A percentile compares a stretch with the other conserved stretches of the same genome.
These are phyloP conservation scores for Ceratobasidium sp. DNA, from an alignment of 1,284 basidiomycete genomes.

Conservation along the genomic window DNA sequence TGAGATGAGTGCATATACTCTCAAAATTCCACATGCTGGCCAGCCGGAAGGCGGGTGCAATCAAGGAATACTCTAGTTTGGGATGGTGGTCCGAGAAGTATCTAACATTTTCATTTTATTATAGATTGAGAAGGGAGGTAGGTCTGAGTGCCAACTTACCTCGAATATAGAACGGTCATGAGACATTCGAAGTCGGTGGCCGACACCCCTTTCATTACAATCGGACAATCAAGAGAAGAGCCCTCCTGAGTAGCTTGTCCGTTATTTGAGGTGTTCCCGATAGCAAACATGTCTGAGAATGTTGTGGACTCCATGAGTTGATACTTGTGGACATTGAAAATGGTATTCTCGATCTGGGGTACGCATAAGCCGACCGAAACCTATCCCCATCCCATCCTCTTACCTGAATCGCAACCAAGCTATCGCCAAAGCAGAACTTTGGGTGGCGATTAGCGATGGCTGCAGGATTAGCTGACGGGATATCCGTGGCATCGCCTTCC, in stretches of 20 bases:
- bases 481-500: not conserved
- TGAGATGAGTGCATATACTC: conserved; percentile 18
- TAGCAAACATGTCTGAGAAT: conserved; percentile 1
- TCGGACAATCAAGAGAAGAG: conserved; percentile 7
- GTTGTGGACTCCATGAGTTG: not conserved
- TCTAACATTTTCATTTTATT: too few relatives aligned
- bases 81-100: conserved; percentile 8
- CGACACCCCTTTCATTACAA: not conserved
- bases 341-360: conserved; percentile 54
- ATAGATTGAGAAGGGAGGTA: too few relatives aligned
- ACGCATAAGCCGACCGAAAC: too few relatives aligned
- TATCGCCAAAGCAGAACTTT: conserved; percentile 20
- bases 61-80: not conserved
- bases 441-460: not conserved
- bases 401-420: conserved; percentile 4
- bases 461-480: not conserved
- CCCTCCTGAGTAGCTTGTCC: not conserved
- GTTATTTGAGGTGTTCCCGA: not conserved
- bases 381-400: not conserved
- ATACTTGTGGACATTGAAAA: conserved; percentile 55
- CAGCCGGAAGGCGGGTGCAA: conserved; percentile 42
- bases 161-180: conserved; percentile 6
- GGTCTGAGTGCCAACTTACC: conserved; percentile 11
- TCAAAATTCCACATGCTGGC: conserved; percentile 46
- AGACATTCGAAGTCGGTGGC: conserved; percentile 7